Conservation (phyloP, 1,139 yeast genomes). For the Sugiyamaella neomexicana region DNA sequence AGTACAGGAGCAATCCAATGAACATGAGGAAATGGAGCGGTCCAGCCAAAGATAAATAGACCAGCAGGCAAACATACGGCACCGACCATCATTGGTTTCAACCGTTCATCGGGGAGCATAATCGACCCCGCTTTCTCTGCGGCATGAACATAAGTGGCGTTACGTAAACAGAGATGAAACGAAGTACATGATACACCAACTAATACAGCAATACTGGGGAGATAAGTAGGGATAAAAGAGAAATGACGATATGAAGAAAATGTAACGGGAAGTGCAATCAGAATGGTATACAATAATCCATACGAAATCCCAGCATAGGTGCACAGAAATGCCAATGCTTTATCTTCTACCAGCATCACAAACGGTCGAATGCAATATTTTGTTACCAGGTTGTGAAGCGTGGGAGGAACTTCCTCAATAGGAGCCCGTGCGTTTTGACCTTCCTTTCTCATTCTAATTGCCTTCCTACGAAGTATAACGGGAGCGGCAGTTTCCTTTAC, state of each 20-base stretch:
- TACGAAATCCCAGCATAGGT: conserved; percentile 18
- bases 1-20: conserved; percentile 81
- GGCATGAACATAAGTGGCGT: background rate
- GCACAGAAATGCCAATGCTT: conserved; percentile 18
- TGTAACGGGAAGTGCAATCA: conserved; percentile 20
- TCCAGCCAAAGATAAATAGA: conserved; percentile 47
- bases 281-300: conserved; percentile 16
- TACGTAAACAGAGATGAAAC: background rate
- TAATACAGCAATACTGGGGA: conserved; percentile 16
- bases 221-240: conserved; percentile 11
- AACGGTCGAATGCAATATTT: conserved; percentile 17
- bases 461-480: conserved; percentile 16
- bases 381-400: conserved; percentile 6
- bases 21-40: conserved; percentile 47
- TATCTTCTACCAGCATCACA: conserved; percentile 12
- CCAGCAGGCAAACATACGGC: conserved; percentile 56
- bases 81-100: conserved; percentile 37
- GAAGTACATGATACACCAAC: conserved; percentile 17
- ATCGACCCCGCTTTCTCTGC: conserved; percentile 5
- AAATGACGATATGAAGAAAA: conserved; percentile 17
- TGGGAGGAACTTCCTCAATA: conserved; percentile 18
- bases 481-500: conserved; percentile 18
- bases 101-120: conserved; percentile 16
- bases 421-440: conserved; percentile 19
- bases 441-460: conserved; percentile 10